Base-by-base conservation (phyloP, 495 filamentous ascomycete genomes). In the Penicillium odoratum region DNA sequence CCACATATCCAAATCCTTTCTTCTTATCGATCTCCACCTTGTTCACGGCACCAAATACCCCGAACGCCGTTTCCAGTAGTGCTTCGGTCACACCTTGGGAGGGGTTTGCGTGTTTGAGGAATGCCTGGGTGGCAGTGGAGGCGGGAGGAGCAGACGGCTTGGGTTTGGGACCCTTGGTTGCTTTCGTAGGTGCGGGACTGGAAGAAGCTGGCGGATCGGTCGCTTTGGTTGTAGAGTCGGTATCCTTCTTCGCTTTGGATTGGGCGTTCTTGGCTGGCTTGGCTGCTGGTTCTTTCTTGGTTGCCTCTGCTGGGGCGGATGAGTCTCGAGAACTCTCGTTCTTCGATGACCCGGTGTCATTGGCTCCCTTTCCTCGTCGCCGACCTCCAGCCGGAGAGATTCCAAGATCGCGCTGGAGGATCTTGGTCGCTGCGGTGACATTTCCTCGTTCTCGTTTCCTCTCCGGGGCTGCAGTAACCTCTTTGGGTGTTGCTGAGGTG, bases 1-100 rank as follows among this genome's bases (percentile, higher is more conserved):
- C 90, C 36, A 93, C 86, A 60, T 96, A 96, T 9, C 91, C 92
- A 63, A 95, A 95, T 2, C 92, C 92, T 70, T 97, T 97, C 66
- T 91, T 87, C 71, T 89, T 89, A 64, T 97, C 92, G 45, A 97
- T 93, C 63, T 96, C 92, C 3, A 94, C 89, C 58, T 83, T 87
- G 3, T 81, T 80, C 33, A 96, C 81, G 7, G 82, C 61, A 16
- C 92, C 92, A 58, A 88, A 93, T 1, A 72, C 67, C 36, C 83
- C 72, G 66, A 97, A 85, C 7, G 90, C 85, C 58, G 85, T 79
- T 57, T 87, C 83, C 5, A 97, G 81, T 0, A 90, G 69, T 0
- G 85, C 74, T 61, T 96, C 92, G 0, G 91, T 96, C 40, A 97
- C 88, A 16, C 92, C 92, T 69, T 96, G 92, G 1, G 91, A 92